Evolutionary conservation across 2,329 filamentous ascomycete genomes (phyloP).

Genomic region (Plenodomus lindquistii): DNA sequence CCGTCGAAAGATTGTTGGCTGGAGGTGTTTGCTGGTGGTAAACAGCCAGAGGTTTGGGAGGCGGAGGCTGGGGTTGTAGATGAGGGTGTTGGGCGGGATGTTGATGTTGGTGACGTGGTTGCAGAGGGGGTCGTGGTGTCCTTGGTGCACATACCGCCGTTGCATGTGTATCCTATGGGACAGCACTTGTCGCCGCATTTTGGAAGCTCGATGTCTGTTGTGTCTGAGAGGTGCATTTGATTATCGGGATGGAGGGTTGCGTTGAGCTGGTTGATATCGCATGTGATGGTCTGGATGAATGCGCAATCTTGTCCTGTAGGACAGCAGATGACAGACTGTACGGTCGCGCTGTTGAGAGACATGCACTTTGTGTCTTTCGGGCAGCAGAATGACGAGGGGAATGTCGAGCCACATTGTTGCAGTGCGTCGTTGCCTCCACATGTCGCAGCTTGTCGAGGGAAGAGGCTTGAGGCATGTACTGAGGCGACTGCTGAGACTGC

Average conservation of each 20-base stretch:
- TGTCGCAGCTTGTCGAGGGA: constrained; percentile 40
- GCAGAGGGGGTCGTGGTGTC: constrained; percentile 43
- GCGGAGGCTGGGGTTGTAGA: constrained; percentile 34
- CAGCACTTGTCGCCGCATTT: constrained; percentile 68
- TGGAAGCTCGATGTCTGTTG: constrained; percentile 56
- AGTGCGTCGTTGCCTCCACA: constrained; percentile 57
- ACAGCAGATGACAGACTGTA: constrained; percentile 73
- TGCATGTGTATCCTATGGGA: constrained; percentile 72
- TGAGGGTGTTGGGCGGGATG: constrained; percentile 26
- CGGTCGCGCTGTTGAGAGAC: constrained; percentile 60
- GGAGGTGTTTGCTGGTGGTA: constrained; percentile 17
- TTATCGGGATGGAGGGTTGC: constrained; percentile 59
- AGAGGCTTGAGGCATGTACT: constrained; percentile 32
- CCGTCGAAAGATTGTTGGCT: constrained; percentile 32
- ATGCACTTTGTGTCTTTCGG: constrained; percentile 58
- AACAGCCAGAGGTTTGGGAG: constrained; percentile 33
- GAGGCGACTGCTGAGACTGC: constrained; percentile 29
- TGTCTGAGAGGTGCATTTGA: constrained; percentile 68
- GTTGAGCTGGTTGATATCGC: constrained; percentile 66
- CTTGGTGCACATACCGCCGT: constrained; percentile 54
- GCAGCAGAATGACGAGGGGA: constrained; percentile 72
- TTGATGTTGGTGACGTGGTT: constrained; percentile 24
- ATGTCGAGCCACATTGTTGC: constrained; percentile 56
- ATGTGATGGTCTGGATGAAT: constrained; percentile 66
- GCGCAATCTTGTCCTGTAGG: constrained; percentile 61